A percentile compares a stretch with the other conserved stretches of the same genome.
phyloP scores from a whole-genome alignment of 331 rosid species.

The Cydonia oblonga region DNA sequence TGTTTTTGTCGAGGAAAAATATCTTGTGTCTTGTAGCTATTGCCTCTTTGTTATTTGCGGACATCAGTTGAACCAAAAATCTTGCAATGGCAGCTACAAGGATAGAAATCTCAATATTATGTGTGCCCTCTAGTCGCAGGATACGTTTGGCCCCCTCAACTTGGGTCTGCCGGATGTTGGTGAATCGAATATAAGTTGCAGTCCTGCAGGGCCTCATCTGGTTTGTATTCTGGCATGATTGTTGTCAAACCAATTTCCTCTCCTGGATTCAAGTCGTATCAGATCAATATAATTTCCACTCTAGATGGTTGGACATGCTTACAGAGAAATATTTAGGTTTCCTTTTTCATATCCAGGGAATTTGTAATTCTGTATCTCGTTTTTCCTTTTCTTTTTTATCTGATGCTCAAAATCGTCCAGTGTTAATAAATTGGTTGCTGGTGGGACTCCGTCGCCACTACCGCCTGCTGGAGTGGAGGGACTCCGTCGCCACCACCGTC shows the following conservation, averaged over 20 bases:
- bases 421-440: too few species aligned
- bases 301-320: constrained; percentile 4
- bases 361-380: constrained; percentile 20
- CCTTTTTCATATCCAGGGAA: constrained; percentile 18
- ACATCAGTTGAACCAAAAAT: not conserved
- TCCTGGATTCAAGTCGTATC: constrained; percentile 11
- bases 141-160: constrained; percentile 80
- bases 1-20: not conserved
- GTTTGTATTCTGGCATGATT: constrained; percentile 62
- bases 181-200: constrained; percentile 65
- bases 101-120: constrained; percentile 63
- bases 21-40: not conserved
- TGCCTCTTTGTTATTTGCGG: not conserved
- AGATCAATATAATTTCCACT: constrained; percentile 8
- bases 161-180: constrained; percentile 72
- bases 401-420: not conserved
- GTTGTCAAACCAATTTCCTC: not conserved
- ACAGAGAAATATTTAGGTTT: constrained; percentile 11
- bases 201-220: constrained; percentile 90
- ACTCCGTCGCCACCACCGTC: too few species aligned
- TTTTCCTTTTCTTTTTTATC: not conserved
- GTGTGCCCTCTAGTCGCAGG: constrained; percentile 88
- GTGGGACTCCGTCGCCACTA: too few species aligned
- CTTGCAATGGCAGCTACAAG: constrained; percentile 54
- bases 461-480: too few species aligned